Evolutionary conservation across 768 basidiomycete species (phyloP).

Genomic region (Kwoniella europaea): DNA sequence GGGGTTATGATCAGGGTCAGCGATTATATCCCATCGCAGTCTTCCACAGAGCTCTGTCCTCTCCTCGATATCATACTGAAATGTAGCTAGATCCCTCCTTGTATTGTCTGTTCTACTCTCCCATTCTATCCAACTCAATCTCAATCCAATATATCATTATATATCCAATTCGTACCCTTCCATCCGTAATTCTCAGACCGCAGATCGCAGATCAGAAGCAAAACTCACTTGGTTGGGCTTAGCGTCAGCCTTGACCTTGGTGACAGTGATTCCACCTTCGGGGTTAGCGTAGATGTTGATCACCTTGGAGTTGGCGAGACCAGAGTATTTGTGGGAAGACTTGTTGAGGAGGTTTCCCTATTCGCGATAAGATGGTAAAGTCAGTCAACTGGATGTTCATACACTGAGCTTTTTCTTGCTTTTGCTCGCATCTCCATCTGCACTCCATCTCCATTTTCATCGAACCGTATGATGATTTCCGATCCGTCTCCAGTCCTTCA

Average conservation of each 20-base stretch:
- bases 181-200: too few relatives aligned
- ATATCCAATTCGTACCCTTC: too few relatives aligned
- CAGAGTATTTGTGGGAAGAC: slow-evolving; percentile 92
- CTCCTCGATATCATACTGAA: too few relatives aligned
- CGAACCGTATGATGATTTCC: too few relatives aligned
- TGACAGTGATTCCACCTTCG: slow-evolving; percentile 49
- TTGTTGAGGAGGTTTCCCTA: slow-evolving; percentile 76
- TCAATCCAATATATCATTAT: too few relatives aligned
- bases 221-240: slow-evolving; percentile 50
- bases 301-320: slow-evolving; percentile 79
- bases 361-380: slow-evolving; percentile 1
- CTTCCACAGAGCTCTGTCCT: too few relatives aligned
- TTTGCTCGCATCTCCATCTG: not conserved
- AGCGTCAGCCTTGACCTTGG: slow-evolving; percentile 55
- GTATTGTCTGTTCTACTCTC: not conserved
- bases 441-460: too few relatives aligned
- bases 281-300: slow-evolving; percentile 47
- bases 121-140: not conserved
- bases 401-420: not conserved
- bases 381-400: not conserved
- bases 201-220: too few relatives aligned
- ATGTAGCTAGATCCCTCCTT: too few relatives aligned
- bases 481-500: too few relatives aligned
- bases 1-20: too few relatives aligned
- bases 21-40: too few relatives aligned